phyloP scores from a whole-genome alignment of 305 asterid genomes.

The Ruellia speciosa region DNA sequence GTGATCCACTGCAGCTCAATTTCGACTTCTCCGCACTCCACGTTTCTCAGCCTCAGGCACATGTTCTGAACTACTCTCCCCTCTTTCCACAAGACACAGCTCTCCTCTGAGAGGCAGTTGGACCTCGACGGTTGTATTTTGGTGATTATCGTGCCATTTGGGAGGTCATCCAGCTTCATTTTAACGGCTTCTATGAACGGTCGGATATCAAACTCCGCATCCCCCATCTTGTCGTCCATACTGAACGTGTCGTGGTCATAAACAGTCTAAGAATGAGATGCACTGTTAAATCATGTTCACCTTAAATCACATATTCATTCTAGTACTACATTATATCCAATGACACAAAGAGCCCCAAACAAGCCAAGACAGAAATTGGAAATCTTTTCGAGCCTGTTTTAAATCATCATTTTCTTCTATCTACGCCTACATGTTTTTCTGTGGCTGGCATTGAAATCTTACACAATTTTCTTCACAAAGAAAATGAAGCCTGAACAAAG shows the following conservation, averaged over 20 bases:
- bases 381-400: too few species aligned
- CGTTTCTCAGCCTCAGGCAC: conserved; percentile 64
- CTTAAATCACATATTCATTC: not conserved
- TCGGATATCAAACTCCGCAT: conserved; percentile 54
- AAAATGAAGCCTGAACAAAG: too few species aligned
- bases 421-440: too few species aligned
- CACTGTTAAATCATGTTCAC: not conserved
- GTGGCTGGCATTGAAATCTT: too few species aligned
- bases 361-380: too few species aligned
- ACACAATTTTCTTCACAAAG: too few species aligned
- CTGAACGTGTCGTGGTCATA: conserved; percentile 75
- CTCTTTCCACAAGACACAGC: conserved; percentile 45
- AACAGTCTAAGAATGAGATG: conserved; percentile 38
- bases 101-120: conserved; percentile 64
- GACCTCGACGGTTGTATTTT: conserved; percentile 43
- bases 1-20: conserved; percentile 72
- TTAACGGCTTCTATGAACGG: conserved; percentile 50
- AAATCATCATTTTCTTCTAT: too few species aligned
- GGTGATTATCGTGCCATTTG: conserved; percentile 51
- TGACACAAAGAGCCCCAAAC: too few species aligned
- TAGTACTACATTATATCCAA: too few species aligned
- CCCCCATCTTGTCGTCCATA: conserved; percentile 78
- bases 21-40: conserved; percentile 79
- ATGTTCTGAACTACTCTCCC: conserved; percentile 53
- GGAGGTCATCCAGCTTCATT: conserved; percentile 42